Evolutionary conservation across 768 basidiomycete genomes (phyloP).

Genomic region (Suillus decipiens): DNA sequence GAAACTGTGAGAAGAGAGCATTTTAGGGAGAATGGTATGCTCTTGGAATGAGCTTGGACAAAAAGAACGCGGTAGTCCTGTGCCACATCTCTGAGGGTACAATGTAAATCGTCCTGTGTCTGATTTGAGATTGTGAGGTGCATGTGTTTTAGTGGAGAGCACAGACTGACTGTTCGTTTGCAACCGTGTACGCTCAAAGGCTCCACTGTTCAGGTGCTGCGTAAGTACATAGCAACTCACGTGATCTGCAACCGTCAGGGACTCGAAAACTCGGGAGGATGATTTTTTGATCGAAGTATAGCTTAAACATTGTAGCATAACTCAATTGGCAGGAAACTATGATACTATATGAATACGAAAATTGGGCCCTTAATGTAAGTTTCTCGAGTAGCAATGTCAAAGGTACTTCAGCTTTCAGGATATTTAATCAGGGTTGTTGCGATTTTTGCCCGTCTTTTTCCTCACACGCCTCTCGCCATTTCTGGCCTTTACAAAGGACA

Average conservation of each 20-base stretch:
- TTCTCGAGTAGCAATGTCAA: background rate
- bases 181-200: background rate
- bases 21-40: slow-evolving; percentile 21
- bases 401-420: background rate
- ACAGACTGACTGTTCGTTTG: background rate
- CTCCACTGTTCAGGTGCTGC: background rate
- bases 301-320: background rate
- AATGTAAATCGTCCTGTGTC: slow-evolving; percentile 32
- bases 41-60: slow-evolving; percentile 27
- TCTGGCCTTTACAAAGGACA: slow-evolving; percentile 54
- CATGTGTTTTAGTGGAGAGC: slow-evolving; percentile 17
- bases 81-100: slow-evolving; percentile 13
- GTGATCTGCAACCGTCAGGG: background rate
- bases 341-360: background rate
- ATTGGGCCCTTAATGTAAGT: background rate
- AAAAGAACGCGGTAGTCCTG: slow-evolving; percentile 16
- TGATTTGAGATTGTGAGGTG: slow-evolving; percentile 39
- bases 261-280: no score
- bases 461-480: slow-evolving; percentile 55
- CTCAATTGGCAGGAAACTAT: background rate
- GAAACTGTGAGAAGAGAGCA: slow-evolving; percentile 20
- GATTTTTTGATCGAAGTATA: background rate
- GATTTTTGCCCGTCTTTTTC: slow-evolving; percentile 32
- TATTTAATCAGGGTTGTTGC: background rate
- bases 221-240: background rate